Evolutionary conservation across 2,329 filamentous ascomycete genomes (phyloP), one percentile per base, ranked within the genome.

Genomic region (Aspergillus vadensis): DNA sequence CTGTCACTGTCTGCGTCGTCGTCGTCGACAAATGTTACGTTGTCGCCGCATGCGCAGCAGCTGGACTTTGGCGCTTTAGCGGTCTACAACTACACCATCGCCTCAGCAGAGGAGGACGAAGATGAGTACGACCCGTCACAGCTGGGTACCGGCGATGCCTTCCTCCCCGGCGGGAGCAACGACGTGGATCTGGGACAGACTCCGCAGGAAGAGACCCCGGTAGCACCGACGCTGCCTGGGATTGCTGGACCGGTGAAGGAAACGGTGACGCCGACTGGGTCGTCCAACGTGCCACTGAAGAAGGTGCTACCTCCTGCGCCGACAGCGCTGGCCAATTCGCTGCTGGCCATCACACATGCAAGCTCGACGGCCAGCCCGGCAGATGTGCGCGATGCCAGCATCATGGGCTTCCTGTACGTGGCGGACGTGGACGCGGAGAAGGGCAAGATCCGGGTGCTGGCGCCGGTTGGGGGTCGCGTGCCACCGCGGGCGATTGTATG

Each of bases 331-430:
- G 85, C 91, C 63, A 92, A 96, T 71, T 91, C 89, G 73, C 84
- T 96, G 0, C 80, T 98, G 8, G 92, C 94, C 0, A 88, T 99
- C 56, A 92, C 96, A 76, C 88, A 92, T 71, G 92, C 90, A 49
- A 83, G 86, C 2, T 77, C 85, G 0, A 87, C 85, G 50, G 92
- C 95, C 62, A 79, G 85, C 0, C 84, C 89, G 6, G 87, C 91
- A 51, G 84, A 86, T 1, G 88, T 98, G 48, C 85, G 91, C 12
- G 89, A 93, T 67, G 88, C 92, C 7, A 90, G 89, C 58, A 88
- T 98, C 30, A 90, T 96, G 84, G 95, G 95, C 0, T 99, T 96
- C 71, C 85, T 97, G 30, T 97, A 97, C 71, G 90, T 98, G 15
- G 89, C 91, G 0, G 91, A 97, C 63, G 91, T 98, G 4, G 93